Evolutionary conservation across 2,329 filamentous ascomycete species (phyloP), one percentile per base, ranked within the genome.

Genomic region (Diaporthe aspalathi): DNA sequence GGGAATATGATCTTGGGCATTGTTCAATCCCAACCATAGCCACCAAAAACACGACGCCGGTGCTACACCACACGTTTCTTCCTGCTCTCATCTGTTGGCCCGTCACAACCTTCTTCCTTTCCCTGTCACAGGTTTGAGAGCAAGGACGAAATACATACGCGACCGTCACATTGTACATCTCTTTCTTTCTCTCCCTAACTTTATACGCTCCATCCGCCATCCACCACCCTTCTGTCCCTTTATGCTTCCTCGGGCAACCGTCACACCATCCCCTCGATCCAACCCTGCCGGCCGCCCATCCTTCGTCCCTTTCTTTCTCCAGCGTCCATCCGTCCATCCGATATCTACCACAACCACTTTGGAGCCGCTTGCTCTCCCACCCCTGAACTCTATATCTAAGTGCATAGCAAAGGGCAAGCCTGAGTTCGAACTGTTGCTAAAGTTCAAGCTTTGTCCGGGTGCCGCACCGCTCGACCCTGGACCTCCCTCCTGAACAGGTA

Each of bases 291-390:
- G 60, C 60, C 27, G 43, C 27, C 43, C 56, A 29, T 45, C 60
- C 29, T 49, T 24, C 20, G 20, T 35, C 24, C n/a, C 60, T 22
- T 38, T 47, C 12, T 43, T 47, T 38, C 43, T 63, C 45, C 60
- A 49, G 43, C 60, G 35, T 17, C 43, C 43, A 38, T 63, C 57
- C 57, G 29, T 17, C 43, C 60, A 38, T 63, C 60, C 60, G 24
- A 63, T 35, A 63, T 49, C 60, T 63, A 63, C 60, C 49, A 63
- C 60, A 49, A 63, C 60, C 43, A 63, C 60, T 24, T 63, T 63
- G 60, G 60, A 49, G 60, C 60, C 43, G 29, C 60, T 63, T 63
- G 60, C 43, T 35, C 43, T 49, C 60, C 27, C 12, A 43, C 29
- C 60, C 60, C 49, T 63, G 60, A 63, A 63, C 60, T 63, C 43